Conservation (phyloP, 2,329 filamentous ascomycete genomes). For the Didymosphaeria variabile region DNA sequence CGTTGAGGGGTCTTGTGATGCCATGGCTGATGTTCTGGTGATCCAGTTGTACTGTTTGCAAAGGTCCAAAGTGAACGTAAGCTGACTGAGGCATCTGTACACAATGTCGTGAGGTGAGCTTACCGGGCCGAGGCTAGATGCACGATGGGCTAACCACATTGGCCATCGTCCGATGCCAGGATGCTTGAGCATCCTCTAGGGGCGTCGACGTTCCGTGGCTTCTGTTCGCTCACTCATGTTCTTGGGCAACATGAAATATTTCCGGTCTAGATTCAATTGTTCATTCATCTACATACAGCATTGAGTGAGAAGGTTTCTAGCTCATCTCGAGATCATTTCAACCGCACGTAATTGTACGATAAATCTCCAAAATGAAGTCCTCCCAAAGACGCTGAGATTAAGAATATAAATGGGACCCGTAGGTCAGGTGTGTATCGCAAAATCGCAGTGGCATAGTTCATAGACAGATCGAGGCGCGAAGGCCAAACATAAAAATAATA, state of each 20-base stretch:
- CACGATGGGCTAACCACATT: not conserved
- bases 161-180: not conserved
- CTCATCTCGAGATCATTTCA: not conserved
- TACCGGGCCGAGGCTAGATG: constrained; percentile 12
- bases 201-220: not conserved
- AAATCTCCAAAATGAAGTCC: not conserved
- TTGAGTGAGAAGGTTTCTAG: not conserved
- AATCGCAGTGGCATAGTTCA: not conserved
- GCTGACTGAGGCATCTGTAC: not conserved
- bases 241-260: not conserved
- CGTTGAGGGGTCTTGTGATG: constrained; percentile 17
- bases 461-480: not conserved
- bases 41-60: not conserved
- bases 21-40: not conserved
- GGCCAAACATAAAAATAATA: not conserved
- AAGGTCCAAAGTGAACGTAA: not conserved
- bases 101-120: not conserved
- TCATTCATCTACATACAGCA: constrained; percentile 7
- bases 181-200: not conserved
- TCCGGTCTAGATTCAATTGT: not conserved
- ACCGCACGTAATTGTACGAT: not conserved
- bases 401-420: not conserved
- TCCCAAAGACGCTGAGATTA: not conserved
- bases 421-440: not conserved
- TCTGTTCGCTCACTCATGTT: no score